A percentile compares a stretch with the other conserved stretches of the same genome.
These are phyloP conservation scores for Chaetothyriales sp. DNA, from an alignment of 2,329 filamentous ascomycete genomes.

Conservation along the genomic window DNA sequence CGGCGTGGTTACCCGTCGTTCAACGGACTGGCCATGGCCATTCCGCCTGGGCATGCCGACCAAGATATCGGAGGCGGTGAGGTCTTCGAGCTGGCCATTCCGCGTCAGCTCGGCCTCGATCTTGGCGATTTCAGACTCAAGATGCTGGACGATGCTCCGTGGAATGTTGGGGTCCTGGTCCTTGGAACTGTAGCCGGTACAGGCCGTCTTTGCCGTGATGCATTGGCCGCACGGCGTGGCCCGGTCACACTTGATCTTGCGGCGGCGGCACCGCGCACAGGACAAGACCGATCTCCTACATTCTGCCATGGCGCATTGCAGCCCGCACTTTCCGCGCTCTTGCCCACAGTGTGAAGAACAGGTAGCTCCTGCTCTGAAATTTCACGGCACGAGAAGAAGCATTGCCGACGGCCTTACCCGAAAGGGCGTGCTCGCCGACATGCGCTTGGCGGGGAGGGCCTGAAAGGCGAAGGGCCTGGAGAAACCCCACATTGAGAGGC, in stretches of 20 bases:
- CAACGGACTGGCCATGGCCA: constrained; percentile 10
- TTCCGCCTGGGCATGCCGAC: constrained; percentile 18
- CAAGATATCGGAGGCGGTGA: constrained; percentile 16
- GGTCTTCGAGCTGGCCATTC: constrained; percentile 18
- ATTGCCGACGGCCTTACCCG: not conserved
- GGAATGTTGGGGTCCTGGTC: constrained; percentile 19
- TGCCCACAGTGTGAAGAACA: not conserved
- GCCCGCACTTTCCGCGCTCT: not conserved
- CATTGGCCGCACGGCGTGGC: constrained; percentile 21
- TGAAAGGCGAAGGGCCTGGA: too few relatives aligned
- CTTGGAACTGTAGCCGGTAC: constrained; percentile 20
- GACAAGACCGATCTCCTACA: constrained; percentile 18
- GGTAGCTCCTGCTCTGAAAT: not conserved
- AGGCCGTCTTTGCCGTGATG: constrained; percentile 16
- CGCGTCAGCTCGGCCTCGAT: constrained; percentile 20
- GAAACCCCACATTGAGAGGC: not conserved
- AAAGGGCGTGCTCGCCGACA: not conserved
- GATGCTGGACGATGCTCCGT: constrained; percentile 22
- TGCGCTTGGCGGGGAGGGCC: not conserved
- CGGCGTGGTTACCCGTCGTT: constrained; percentile 3
- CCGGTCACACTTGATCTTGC: constrained; percentile 20
- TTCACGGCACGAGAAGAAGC: not conserved
- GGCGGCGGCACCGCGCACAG: constrained; percentile 17
- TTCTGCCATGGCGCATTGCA: constrained; percentile 13
- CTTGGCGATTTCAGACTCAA: constrained; percentile 23